phyloP scores from a whole-genome alignment of 2,329 filamentous ascomycete species.

The Parascedosporium putredinis region DNA sequence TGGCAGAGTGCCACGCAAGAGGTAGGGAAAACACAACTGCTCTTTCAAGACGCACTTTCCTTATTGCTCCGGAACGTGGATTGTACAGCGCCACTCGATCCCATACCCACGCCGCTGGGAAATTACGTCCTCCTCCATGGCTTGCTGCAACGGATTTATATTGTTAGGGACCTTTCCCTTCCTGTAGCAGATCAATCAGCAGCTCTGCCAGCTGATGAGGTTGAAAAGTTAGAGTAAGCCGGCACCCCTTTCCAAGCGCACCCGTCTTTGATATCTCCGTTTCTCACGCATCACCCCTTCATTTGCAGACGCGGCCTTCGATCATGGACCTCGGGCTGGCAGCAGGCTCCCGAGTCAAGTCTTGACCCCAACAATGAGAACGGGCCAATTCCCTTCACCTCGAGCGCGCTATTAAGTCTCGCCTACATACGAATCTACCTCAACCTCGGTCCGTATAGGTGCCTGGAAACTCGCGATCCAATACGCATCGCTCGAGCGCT shows the following conservation, averaged over 20 bases:
- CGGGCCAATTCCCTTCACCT: slow-evolving; percentile 31
- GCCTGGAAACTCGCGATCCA: slow-evolving; percentile 32
- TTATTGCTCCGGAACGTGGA: slow-evolving; percentile 20
- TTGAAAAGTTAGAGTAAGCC: slow-evolving; percentile 25
- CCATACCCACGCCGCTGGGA: slow-evolving; percentile 25
- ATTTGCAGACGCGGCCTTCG: slow-evolving; percentile 22
- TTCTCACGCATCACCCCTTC: too few relatives aligned
- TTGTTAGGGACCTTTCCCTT: slow-evolving; percentile 25
- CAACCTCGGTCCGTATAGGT: slow-evolving; percentile 31
- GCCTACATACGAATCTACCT: slow-evolving; percentile 36
- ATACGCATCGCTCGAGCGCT: slow-evolving; percentile 28
- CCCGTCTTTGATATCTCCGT: not conserved
- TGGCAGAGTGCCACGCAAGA: slow-evolving; percentile 20
- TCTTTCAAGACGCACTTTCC: slow-evolving; percentile 25
- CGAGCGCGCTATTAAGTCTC: slow-evolving; percentile 32
- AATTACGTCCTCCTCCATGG: slow-evolving; percentile 28
- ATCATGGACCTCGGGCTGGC: slow-evolving; percentile 28
- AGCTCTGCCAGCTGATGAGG: slow-evolving; percentile 22
- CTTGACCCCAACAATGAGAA: slow-evolving; percentile 30
- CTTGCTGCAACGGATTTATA: slow-evolving; percentile 26
- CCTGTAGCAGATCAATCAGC: slow-evolving; percentile 22
- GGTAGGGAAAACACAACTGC: slow-evolving; percentile 21
- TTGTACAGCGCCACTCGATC: slow-evolving; percentile 19
- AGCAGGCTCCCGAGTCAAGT: slow-evolving; percentile 26
- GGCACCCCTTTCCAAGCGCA: not conserved